A percentile compares a stretch with the other conserved stretches of the same genome.
These are phyloP conservation scores for Coniochaeta sp. DNA, from an alignment of 2,329 filamentous ascomycete species.

Conservation along the genomic window DNA sequence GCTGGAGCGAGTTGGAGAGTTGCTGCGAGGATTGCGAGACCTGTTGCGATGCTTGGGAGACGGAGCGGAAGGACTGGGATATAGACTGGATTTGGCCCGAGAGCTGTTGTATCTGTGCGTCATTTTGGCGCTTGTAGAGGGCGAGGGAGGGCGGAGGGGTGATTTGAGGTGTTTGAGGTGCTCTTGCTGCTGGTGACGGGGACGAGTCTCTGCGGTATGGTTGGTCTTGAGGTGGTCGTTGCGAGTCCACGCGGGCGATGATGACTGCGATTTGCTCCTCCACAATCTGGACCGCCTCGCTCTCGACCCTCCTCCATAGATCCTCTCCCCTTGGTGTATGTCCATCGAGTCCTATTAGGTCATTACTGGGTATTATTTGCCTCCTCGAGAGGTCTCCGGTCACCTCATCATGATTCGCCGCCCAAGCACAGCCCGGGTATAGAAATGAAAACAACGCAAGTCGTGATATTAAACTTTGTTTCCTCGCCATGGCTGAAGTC, in stretches of 20 bases:
- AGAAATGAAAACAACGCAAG: conserved; percentile 17
- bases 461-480: conserved; percentile 7
- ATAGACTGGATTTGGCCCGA: conserved; percentile 21
- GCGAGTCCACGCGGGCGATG: neutral
- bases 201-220: neutral
- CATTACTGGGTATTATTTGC: neutral
- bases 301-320: neutral
- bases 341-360: neutral
- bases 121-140: conserved; percentile 11
- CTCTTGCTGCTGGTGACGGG: neutral
- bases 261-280: conserved; percentile 2
- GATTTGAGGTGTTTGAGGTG: conserved; percentile 9
- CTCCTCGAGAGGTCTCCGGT: conserved; percentile 3
- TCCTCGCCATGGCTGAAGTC: conserved; percentile 11
- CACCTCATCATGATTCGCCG: neutral
- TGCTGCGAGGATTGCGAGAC: conserved; percentile 23
- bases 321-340: neutral
- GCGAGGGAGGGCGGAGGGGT: conserved; percentile 14
- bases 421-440: conserved; percentile 16
- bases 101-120: conserved; percentile 16
- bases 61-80: conserved; percentile 18
- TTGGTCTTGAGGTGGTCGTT: neutral
- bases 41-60: conserved; percentile 24
- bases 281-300: neutral
- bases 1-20: conserved; percentile 20